Percentiles rank a stretch among this genome's conserved stretches.
These are phyloP conservation scores for Begonia loranthoides DNA, from an alignment of 306 rosid species.

Conservation along the genomic window DNA sequence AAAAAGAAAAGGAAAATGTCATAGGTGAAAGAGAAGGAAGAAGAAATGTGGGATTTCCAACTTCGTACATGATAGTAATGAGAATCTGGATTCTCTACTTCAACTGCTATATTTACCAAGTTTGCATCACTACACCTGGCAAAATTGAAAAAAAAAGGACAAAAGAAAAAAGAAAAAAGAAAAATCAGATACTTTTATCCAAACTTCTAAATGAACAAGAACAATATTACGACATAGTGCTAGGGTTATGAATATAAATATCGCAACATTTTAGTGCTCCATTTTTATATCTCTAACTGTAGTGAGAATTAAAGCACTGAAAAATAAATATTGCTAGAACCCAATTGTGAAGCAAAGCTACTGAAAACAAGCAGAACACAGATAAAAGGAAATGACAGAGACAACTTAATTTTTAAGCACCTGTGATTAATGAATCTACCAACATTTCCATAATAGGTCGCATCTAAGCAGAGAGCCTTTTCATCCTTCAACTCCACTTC, in stretches of 20 bases:
- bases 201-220: too few relatives aligned
- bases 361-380: not conserved
- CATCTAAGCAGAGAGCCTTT: constrained; percentile 78
- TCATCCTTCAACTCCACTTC: constrained; percentile 31
- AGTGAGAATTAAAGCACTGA: not conserved
- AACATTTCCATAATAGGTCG: constrained; percentile 69
- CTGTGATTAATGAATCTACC: constrained; percentile 93
- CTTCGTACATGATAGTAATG: constrained; percentile 60
- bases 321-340: not conserved
- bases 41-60: constrained; percentile 3
- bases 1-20: constrained; percentile 9
- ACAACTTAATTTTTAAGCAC: constrained; percentile 22
- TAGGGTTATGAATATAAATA: too few relatives aligned
- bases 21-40: constrained; percentile 5
- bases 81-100: constrained; percentile 64
- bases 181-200: not conserved
- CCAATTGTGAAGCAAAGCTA: not conserved
- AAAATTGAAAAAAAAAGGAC: constrained; percentile 5
- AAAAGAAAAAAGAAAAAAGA: not conserved
- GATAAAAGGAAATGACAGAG: not conserved
- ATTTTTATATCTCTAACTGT: not conserved
- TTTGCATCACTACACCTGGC: constrained; percentile 87
- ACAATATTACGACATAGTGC: too few relatives aligned
- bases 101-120: constrained; percentile 75
- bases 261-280: too few relatives aligned